Base-by-base conservation (phyloP, 2,329 filamentous ascomycete species). In the Geosmithia putterillii region DNA sequence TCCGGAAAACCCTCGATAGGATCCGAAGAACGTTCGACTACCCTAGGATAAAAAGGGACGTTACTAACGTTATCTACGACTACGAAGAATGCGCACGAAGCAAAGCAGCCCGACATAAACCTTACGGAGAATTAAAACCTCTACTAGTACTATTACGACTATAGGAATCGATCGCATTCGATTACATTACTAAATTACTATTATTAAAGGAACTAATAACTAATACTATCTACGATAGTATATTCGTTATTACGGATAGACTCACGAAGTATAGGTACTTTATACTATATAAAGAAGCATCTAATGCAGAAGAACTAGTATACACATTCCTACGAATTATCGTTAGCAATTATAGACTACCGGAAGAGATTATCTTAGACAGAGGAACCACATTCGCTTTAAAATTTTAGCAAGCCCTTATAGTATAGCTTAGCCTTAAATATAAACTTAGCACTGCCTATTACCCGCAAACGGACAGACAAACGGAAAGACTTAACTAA, bases 61-160 rank as follows among this genome's bases (percentile, higher is more conserved):
- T n/a, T n/a, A n/a, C n/a, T n/a, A n/a, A n/a, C n/a, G n/a, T n/a
- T n/a, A n/a, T n/a, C n/a, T n/a, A n/a, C n/a, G n/a, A n/a, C n/a
- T n/a, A n/a, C n/a, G n/a, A n/a, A n/a, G n/a, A n/a, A n/a, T n/a
- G n/a, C n/a, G n/a, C n/a, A n/a, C n/a, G n/a, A n/a, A n/a, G n/a
- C n/a, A n/a, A n/a, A n/a, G n/a, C n/a, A n/a, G n/a, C n/a, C n/a
- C n/a, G n/a, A n/a, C n/a, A n/a, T n/a, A n/a, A n/a, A n/a, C n/a
- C 23, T 7, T 49, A 51, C 35, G 39, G 40, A 35, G 14, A 42
- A 41, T 4, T 50, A 43, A 20, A 52, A 41, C 25, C 12, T 21
- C 6, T 52, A 18, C 2, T 15, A 44, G 17, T 51, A 10, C 9
- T 8, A 40, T 12, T 38, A 46, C 2, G 3, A 46, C 38, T 19